Evolutionary conservation across 176 grass and related monocot species (phyloP), one percentile per base, ranked within the genome.

Genomic region (Triticum urartu): DNA sequence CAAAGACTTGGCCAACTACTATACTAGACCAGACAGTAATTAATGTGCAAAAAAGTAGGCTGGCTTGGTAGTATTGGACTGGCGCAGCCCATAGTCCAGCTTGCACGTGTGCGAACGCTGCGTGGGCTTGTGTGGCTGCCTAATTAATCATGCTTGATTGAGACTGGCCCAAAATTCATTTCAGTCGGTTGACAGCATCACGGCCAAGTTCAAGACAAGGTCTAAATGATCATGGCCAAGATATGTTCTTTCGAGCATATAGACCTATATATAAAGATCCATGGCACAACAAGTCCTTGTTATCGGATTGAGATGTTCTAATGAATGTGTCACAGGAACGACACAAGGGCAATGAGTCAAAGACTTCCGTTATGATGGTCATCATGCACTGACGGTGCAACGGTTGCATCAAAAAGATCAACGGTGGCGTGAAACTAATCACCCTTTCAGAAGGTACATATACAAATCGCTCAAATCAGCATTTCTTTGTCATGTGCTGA

Each of bases 391-490:
- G 85, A 68, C 35, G 75, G 18, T 91, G 89, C 76, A 52, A 68
- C 9, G 89, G 81, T 15, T 91, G 81, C 42, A 10, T 81, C 8
- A 81, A 87, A 68, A 91, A 84, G 89, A 91, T 91, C 47, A 80
- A 25, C 7, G 35, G 80, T 25, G 89, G 33, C 12, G 62, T 87
- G 11, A 87, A 79, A 70, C 58, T 65, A 22, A 84, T 91, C 0
- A 28, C 38, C 63, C 78, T 69, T 59, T 85, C 70, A 62, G 50
- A 90, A 82, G 88, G 83, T 80, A 72, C 33, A 18, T 64, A 20
- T 47, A 7, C 11, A 22, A 21, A 4, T 10, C 3, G n/a, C 43
- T 68, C 9, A 54, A 81, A 66, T 67, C 56, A 3, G 32, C 45
- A 28, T 64, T 54, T 72, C 26, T 35, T 74, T 75, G 5, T 84